Conservation (phyloP, 148 eudicot genomes). For the Chenopodium formosanum region DNA sequence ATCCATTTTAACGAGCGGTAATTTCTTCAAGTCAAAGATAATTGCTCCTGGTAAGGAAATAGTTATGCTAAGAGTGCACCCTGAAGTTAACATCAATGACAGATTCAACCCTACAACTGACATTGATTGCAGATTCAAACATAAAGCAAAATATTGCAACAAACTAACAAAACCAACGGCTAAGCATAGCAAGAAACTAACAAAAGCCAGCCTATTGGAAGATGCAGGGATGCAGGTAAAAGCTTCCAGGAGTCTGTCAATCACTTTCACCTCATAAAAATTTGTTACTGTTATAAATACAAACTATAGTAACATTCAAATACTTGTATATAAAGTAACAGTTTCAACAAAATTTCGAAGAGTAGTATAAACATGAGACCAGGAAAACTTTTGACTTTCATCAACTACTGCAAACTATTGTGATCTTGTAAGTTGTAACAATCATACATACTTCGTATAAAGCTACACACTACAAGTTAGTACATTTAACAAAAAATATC, state of each 20-base stretch:
- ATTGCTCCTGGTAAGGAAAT: background rate
- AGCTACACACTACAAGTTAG: background rate
- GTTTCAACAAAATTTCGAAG: too few relatives aligned
- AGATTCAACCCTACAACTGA: background rate
- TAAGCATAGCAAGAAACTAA: background rate
- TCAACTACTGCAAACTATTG: background rate
- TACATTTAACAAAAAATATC: background rate
- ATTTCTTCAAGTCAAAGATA: background rate
- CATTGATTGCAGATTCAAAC: too few relatives aligned
- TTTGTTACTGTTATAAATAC: background rate
- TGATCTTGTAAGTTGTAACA: background rate
- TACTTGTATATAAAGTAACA: too few relatives aligned
- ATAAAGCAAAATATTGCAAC: too few relatives aligned
- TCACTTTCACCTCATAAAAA: background rate
- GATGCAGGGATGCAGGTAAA: background rate
- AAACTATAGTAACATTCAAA: background rate
- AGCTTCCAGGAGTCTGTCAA: background rate
- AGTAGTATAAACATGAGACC: too few relatives aligned
- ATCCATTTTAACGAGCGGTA: background rate
- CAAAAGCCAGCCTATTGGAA: background rate
- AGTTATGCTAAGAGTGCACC: background rate
- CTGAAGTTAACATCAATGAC: background rate
- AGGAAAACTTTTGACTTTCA: background rate
- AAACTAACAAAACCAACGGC: too few relatives aligned
- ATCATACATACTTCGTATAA: background rate